Percentiles rank a stretch among this genome's conserved stretches.
phyloP scores from a whole-genome alignment of 2,329 filamentous ascomycete species.

The Amauroascus verrucosus region DNA sequence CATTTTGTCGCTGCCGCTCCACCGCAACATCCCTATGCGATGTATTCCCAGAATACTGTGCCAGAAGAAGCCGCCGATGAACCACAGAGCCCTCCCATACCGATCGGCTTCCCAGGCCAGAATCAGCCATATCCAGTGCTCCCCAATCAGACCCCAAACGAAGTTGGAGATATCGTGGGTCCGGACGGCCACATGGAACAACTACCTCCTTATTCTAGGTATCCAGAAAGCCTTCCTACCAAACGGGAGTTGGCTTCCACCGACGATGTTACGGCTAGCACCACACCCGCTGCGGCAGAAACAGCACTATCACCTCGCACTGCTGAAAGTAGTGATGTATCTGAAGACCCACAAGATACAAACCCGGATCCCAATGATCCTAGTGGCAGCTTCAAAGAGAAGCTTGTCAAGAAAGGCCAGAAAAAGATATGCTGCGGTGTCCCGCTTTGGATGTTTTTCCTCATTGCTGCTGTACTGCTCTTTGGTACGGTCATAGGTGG shows the following conservation, averaged over 20 bases:
- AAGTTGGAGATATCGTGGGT: conserved; percentile 75
- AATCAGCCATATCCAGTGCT: conserved; percentile 59
- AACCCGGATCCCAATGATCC: conserved; percentile 17
- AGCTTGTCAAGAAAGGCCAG: conserved; percentile 37
- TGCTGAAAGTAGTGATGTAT: conserved; percentile 8
- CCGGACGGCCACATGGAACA: conserved; percentile 84
- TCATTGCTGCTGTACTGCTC: conserved; percentile 39
- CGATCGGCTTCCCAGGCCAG: conserved; percentile 64
- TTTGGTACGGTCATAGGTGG: conserved; percentile 44
- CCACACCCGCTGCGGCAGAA: conserved; percentile 37
- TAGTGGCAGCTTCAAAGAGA: conserved; percentile 34
- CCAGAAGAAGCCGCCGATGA: conserved; percentile 45
- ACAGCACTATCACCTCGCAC: conserved; percentile 12
- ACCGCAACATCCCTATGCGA: conserved; percentile 73
- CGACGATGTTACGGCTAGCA: conserved; percentile 21
- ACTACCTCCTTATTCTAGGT: conserved; percentile 81
- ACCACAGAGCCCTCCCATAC: conserved; percentile 33
- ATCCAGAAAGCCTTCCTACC: conserved; percentile 62
- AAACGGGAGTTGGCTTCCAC: conserved; percentile 40
- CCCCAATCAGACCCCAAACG: conserved; percentile 58
- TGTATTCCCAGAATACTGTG: conserved; percentile 74
- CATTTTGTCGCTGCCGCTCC: conserved; percentile 52
- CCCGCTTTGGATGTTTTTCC: conserved; percentile 42
- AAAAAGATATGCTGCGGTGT: conserved; percentile 41
- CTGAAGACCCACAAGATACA: conserved; percentile 9